A percentile compares a stretch with the other conserved stretches of the same genome.
phyloP scores from a whole-genome alignment of 2,329 filamentous ascomycete genomes.

The Pseudogymnoascus sp. region DNA sequence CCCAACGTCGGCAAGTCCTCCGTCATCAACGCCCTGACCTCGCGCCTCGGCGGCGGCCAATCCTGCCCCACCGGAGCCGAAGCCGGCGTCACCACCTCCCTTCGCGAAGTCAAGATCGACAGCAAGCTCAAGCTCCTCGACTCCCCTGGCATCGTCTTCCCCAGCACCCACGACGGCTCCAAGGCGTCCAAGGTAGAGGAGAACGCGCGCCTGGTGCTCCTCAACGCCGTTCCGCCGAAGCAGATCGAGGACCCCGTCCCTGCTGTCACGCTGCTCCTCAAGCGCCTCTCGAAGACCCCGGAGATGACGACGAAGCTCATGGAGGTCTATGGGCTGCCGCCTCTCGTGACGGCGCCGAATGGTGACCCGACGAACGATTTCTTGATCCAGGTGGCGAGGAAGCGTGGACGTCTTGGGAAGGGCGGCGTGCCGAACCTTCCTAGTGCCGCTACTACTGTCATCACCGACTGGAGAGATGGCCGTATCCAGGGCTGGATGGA shows the following conservation, averaged over 20 bases:
- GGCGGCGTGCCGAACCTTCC: slow-evolving; percentile 85
- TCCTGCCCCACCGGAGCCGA: slow-evolving; percentile 85
- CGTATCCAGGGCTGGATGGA: slow-evolving; percentile 89
- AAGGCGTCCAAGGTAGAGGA: slow-evolving; percentile 56
- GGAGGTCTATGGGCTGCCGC: slow-evolving; percentile 73
- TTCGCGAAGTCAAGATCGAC: slow-evolving; percentile 87
- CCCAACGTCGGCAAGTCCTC: slow-evolving; percentile 95
- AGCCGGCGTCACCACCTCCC: slow-evolving; percentile 81
- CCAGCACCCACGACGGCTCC: slow-evolving; percentile 50
- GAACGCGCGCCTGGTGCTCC: slow-evolving; percentile 74
- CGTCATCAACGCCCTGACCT: slow-evolving; percentile 85
- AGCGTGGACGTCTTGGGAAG: slow-evolving; percentile 78
- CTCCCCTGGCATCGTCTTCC: slow-evolving; percentile 91
- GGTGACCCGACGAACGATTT: slow-evolving; percentile 83
- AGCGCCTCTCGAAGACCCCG: slow-evolving; percentile 63
- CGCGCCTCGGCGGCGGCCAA: slow-evolving; percentile 59
- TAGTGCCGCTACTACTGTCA: slow-evolving; percentile 81
- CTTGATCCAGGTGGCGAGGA: slow-evolving; percentile 86
- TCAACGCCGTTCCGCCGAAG: slow-evolving; percentile 88
- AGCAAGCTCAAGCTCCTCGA: slow-evolving; percentile 89
- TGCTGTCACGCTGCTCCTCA: slow-evolving; percentile 75
- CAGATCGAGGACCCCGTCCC: slow-evolving; percentile 89
- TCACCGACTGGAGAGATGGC: slow-evolving; percentile 95
- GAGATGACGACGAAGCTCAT: slow-evolving; percentile 72
- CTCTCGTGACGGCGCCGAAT: slow-evolving; percentile 55